phyloP scores from a whole-genome alignment of 1,284 basidiomycete species.

The Ceratorhiza oryzae-sativae region DNA sequence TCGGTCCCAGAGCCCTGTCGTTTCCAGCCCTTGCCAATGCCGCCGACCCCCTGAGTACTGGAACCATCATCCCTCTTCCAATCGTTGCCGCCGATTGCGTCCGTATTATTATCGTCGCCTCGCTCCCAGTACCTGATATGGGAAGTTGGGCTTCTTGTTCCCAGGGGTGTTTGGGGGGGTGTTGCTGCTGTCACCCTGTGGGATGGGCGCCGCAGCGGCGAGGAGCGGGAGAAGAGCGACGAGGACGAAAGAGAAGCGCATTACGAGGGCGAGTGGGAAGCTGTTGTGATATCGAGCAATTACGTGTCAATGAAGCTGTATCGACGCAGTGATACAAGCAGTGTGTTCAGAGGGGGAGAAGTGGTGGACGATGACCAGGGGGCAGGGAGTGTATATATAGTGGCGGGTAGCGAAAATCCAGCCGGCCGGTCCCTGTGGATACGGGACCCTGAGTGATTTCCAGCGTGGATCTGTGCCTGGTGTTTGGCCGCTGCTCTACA shows the following conservation, averaged over 20 bases:
- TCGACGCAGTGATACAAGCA: conserved; percentile 17
- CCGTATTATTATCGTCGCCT: neutral
- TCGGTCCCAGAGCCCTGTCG: too few relatives aligned
- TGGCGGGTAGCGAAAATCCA: conserved; percentile 10
- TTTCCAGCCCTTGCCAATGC: neutral
- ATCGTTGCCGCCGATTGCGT: neutral
- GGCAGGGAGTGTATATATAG: neutral
- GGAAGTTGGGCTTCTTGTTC: too few relatives aligned
- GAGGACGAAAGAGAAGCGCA: conserved; percentile 14
- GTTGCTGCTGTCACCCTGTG: neutral
- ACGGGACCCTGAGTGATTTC: conserved; percentile 11
- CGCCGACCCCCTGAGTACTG: too few relatives aligned
- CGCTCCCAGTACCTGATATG: neutral
- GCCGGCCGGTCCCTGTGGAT: conserved; percentile 24
- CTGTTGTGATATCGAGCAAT: neutral
- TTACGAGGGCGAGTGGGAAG: neutral
- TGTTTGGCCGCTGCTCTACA: neutral
- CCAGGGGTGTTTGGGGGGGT: too few relatives aligned
- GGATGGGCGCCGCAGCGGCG: conserved; percentile 9
- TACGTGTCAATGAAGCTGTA: neutral
- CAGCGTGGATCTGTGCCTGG: conserved; percentile 18
- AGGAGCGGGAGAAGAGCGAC: neutral
- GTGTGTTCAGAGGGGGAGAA: neutral
- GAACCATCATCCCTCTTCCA: conserved; percentile 7
- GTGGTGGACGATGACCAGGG: neutral